Base-by-base conservation (phyloP, 768 basidiomycete genomes). In the Melanogaster broomeanus region DNA sequence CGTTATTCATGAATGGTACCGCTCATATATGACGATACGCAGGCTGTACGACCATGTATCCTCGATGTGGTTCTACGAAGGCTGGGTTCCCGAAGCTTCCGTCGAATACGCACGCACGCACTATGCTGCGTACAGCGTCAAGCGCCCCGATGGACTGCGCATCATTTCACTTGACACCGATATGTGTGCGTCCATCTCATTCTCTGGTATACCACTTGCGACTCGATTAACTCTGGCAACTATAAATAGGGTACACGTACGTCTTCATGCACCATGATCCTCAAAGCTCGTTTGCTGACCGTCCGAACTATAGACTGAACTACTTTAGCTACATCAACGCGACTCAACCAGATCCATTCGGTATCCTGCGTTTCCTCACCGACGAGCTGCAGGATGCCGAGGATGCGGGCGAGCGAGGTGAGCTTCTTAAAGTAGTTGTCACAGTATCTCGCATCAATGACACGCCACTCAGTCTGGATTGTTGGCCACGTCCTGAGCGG, bases 311-410 rank as follows among this genome's bases (percentile, higher is more conserved):
- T 53, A 74, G 74, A 19, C 60, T 67, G 16, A 81, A 81, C 56
- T 75, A 68, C 53, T 80, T 77, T 62, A 74, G 72, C 51, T 81
- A 75, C 53, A 72, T 81, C 57, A 79, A 80, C 57, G 64, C 76
- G 30, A 72, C 70, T 11, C 52, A 66, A n/a, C 67, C 72, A 5
- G 79, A 81, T 53, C 64, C 68, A 28, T 79, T 73, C 19, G 79
- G 80, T 15, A 77, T 80, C 67, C 66, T 81, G 35, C 67, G 74
- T n/a, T 81, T 76, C 64, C 57, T 81, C 42, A 79, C 79, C 2
- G 74, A 78, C 35, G 80, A 80, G 47, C 70, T 81, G 10, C 79
- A 81, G 55, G 75, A 68, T n/a, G 77, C 79, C 0, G 79, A 81
- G 53, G 79, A 81, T 47, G 64, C 67, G 0, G 76, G 76, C 1